Percentiles rank a stretch among this genome's conserved stretches.
phyloP scores from a whole-genome alignment of 108 stramenopile species.

The Ochromonas danica region DNA sequence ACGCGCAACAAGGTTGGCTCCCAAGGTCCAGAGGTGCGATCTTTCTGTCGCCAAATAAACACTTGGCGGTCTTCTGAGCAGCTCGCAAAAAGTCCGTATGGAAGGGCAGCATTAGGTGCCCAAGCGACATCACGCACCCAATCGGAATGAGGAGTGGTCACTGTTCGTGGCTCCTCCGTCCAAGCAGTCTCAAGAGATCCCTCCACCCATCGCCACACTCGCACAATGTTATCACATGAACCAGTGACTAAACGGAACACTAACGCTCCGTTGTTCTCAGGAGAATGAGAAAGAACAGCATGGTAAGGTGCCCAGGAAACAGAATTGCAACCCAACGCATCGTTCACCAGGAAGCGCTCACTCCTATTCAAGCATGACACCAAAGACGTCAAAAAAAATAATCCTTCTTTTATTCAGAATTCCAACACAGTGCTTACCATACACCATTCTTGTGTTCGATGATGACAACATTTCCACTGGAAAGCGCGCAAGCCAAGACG shows the following conservation, averaged over 20 bases:
- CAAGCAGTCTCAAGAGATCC: too few relatives aligned
- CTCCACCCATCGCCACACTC: conserved; percentile 67
- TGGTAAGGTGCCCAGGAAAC: conserved; percentile 80
- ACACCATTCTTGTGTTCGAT: conserved; percentile 60
- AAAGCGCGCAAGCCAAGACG: conserved; percentile 65
- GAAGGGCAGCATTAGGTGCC: conserved; percentile 78
- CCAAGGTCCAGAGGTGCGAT: conserved; percentile 59
- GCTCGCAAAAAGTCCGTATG: conserved; percentile 80
- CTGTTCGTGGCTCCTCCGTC: background rate
- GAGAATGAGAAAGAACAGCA: background rate
- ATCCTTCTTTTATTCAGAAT: too few relatives aligned
- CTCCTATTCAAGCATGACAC: background rate
- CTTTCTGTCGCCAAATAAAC: conserved; percentile 78
- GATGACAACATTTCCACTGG: conserved; percentile 78
- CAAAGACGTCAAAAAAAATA: background rate
- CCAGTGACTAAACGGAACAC: conserved; percentile 81
- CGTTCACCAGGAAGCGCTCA: conserved; percentile 67
- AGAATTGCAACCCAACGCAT: conserved; percentile 77
- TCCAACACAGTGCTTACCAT: background rate
- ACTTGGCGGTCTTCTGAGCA: conserved; percentile 81
- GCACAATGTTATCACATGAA: conserved; percentile 87
- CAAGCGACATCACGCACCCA: conserved; percentile 99
- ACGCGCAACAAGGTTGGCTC: conserved; percentile 67
- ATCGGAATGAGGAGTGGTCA: conserved; percentile 40
- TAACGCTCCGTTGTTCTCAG: conserved; percentile 48